A percentile compares a stretch with the other conserved stretches of the same genome.
These are phyloP conservation scores for Coffea humblotiana DNA, from an alignment of 305 asterid genomes.

Conservation along the genomic window DNA sequence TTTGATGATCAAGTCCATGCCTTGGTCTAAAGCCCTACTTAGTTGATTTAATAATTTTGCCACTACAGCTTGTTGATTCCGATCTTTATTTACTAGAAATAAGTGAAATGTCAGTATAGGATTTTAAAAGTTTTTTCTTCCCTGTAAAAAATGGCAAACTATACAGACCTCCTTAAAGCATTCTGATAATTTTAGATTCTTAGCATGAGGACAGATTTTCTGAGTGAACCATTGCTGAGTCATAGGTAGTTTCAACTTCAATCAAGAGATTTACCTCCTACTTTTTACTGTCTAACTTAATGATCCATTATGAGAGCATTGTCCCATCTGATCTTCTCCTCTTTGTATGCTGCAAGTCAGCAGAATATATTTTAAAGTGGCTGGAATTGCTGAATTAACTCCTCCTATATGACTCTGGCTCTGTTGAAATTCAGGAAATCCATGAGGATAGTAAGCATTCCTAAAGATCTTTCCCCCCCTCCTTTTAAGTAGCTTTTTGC, in stretches of 20 bases:
- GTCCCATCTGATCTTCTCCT: not conserved
- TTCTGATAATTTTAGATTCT: too few relatives aligned
- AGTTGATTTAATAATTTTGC: not conserved
- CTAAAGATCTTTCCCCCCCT: not conserved
- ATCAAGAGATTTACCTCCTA: not conserved
- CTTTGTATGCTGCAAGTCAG: not conserved
- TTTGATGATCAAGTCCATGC: not conserved
- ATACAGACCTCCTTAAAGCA: too few relatives aligned
- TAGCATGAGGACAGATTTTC: not conserved
- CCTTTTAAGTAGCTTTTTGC: not conserved
- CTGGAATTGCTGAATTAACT: not conserved
- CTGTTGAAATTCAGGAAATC: not conserved
- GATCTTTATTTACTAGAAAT: not conserved
- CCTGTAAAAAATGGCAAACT: too few relatives aligned
- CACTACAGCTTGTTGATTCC: not conserved
- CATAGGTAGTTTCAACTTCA: not conserved
- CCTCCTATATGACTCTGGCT: not conserved
- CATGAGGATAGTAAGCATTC: not conserved
- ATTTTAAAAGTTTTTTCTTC: not conserved
- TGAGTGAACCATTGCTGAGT: not conserved
- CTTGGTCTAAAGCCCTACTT: not conserved
- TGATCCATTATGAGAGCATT: not conserved
- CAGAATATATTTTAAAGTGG: not conserved
- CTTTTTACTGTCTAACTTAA: not conserved
- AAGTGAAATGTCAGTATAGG: not conserved